Evolutionary conservation across 2,329 filamentous ascomycete species (phyloP), one percentile per base, ranked within the genome.

Genomic region (Fusarium penzigii): DNA sequence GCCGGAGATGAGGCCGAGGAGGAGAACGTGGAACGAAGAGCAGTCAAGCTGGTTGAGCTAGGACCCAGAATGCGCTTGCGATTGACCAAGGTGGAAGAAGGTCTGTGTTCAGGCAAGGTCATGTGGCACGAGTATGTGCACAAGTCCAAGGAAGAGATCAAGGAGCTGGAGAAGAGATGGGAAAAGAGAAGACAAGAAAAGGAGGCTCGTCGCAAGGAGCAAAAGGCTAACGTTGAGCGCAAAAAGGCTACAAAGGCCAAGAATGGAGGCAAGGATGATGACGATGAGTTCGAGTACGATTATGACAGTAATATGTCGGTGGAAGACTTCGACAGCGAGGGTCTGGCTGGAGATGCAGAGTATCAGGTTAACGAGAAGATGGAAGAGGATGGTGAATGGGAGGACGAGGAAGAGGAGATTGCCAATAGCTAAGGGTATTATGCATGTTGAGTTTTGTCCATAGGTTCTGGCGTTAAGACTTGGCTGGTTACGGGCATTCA

Each of bases 101-200:
- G 93, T 2, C 74, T 97, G 7, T 97, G 92, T 65, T 82, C 83
- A 25, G 94, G 94, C 45, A 94, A 91, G 70, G 83, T 96, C 51
- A 90, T 99, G 89, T 99, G 94, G 94, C 94, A 99, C 71, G 92
- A 97, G 69, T 95, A 91, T 68, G 86, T 97, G 48, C 84, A 87
- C 68, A 99, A 99, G 80, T 85, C 84, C 7, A 85, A 85, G 62
- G 81, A 84, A 16, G 92, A 99, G 70, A 76, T 91, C 51, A 83
- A 86, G 67, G 84, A 88, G 58, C 74, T 97, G 63, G 92, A 97
- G 62, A 84, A 87, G 75, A 82, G 84, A 61, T 97, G 94, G 90
- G 87, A 92, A 61, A 76, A 88, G 73, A 82, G 84, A 65, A 81
- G 83, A 51, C 84, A 86, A 65, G 89, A 94, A 70, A 97, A 95